phyloP scores from a whole-genome alignment of 768 basidiomycete species.

The Boletus speciosus region DNA sequence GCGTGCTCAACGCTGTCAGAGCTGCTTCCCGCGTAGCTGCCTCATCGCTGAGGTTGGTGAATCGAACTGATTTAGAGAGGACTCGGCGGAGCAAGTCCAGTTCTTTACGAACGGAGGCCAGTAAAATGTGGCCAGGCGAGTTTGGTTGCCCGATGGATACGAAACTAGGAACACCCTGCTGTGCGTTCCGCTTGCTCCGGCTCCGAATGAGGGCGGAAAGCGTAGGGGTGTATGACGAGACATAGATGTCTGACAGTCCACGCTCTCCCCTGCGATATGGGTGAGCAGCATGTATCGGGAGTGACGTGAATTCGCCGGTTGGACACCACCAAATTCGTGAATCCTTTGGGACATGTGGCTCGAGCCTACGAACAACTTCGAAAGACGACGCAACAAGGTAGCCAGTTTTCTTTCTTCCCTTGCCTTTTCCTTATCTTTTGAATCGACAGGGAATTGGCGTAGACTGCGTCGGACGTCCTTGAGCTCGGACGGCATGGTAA shows the following conservation, averaged over 20 bases:
- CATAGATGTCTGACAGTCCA: slow-evolving; percentile 24
- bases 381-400: slow-evolving; percentile 16
- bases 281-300: slow-evolving; percentile 31
- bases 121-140: neutral
- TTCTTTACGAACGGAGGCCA: slow-evolving; percentile 12
- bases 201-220: slow-evolving; percentile 26
- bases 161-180: slow-evolving; percentile 4
- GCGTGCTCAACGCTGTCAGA: slow-evolving; percentile 8
- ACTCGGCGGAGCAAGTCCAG: slow-evolving; percentile 11
- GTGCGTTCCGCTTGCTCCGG: neutral
- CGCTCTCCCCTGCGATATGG: slow-evolving; percentile 9
- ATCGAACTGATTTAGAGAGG: slow-evolving; percentile 5
- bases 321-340: slow-evolving; percentile 33
- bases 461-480: neutral
- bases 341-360: slow-evolving; percentile 2
- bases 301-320: slow-evolving; percentile 16
- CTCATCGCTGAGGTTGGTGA: slow-evolving; percentile 10
- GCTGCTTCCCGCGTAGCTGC: slow-evolving; percentile 12
- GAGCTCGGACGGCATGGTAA: slow-evolving; percentile 3
- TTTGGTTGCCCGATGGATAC: slow-evolving; percentile 20
- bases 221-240: slow-evolving; percentile 33
- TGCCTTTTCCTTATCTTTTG: neutral
- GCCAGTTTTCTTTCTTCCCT: slow-evolving; percentile 2
- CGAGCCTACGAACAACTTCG: slow-evolving; percentile 19
- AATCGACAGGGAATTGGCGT: neutral